phyloP scores from a whole-genome alignment of 208 protist species.

The Strigomonas culicis region DNA sequence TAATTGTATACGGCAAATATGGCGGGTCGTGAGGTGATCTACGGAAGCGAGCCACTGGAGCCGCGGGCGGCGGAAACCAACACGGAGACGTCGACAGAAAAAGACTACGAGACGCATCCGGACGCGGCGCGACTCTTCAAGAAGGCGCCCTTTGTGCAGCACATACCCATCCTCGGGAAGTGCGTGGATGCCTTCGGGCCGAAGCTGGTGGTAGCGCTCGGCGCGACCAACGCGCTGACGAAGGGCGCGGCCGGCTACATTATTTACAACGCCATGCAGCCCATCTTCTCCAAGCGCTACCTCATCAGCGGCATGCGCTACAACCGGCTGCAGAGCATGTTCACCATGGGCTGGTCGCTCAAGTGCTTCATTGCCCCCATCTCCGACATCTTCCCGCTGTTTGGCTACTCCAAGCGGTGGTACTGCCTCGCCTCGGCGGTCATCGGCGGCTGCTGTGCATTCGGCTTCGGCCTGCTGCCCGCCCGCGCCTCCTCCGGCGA shows the following conservation, averaged over 20 bases:
- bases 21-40: neutral
- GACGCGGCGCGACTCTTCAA: constrained; percentile 17
- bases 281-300: constrained; percentile 20
- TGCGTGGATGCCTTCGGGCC: constrained; percentile 34
- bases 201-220: constrained; percentile 27
- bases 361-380: constrained; percentile 28
- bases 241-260: constrained; percentile 36
- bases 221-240: constrained; percentile 24
- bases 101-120: constrained; percentile 10
- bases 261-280: constrained; percentile 17
- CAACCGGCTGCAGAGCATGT: constrained; percentile 22
- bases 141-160: constrained; percentile 15
- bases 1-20: neutral
- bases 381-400: constrained; percentile 31
- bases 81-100: constrained; percentile 1
- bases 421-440: constrained; percentile 24
- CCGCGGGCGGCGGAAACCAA: constrained; percentile 1
- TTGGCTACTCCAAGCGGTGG: constrained; percentile 40
- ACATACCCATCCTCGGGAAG: constrained; percentile 36
- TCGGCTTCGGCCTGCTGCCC: constrained; percentile 27
- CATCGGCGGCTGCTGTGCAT: constrained; percentile 14
- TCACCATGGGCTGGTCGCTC: constrained; percentile 30
- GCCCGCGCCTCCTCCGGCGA: constrained; percentile 14
- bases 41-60: neutral
- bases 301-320: constrained; percentile 21